Conservation (phyloP, 2,329 filamentous ascomycete genomes). For the Trichoderma hamatum region DNA sequence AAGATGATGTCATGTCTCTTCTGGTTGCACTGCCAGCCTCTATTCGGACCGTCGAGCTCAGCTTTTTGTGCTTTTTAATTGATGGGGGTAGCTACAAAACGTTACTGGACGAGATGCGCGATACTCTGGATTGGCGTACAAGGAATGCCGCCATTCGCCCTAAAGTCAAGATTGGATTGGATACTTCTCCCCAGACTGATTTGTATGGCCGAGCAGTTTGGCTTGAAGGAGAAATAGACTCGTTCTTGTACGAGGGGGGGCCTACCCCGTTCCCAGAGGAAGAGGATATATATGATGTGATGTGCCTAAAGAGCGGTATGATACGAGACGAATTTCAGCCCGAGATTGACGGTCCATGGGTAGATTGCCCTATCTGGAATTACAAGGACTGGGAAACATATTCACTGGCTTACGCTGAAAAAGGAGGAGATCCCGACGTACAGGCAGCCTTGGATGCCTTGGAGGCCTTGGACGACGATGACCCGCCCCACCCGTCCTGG, state of each 20-base stretch:
- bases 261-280: neutral
- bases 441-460: too few species aligned
- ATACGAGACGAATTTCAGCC: neutral
- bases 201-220: neutral
- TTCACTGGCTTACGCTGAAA: too few species aligned
- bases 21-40: slow-evolving; percentile 36
- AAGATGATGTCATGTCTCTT: slow-evolving; percentile 36
- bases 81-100: neutral
- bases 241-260: neutral
- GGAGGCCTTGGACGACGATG: too few species aligned
- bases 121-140: neutral
- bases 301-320: neutral
- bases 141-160: neutral
- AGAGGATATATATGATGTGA: too few species aligned
- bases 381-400: too few species aligned
- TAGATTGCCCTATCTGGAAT: neutral
- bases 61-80: slow-evolving; percentile 28
- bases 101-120: neutral
- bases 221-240: neutral
- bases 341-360: neutral
- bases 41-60: slow-evolving; percentile 40
- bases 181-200: neutral
- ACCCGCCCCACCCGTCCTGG: too few species aligned
- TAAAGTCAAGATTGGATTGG: neutral
- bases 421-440: too few species aligned